Percentiles rank a stretch among this genome's conserved stretches.
Evolutionary conservation across 2,329 filamentous ascomycete species (phyloP).

Genomic region (Aspergillus unguis): DNA sequence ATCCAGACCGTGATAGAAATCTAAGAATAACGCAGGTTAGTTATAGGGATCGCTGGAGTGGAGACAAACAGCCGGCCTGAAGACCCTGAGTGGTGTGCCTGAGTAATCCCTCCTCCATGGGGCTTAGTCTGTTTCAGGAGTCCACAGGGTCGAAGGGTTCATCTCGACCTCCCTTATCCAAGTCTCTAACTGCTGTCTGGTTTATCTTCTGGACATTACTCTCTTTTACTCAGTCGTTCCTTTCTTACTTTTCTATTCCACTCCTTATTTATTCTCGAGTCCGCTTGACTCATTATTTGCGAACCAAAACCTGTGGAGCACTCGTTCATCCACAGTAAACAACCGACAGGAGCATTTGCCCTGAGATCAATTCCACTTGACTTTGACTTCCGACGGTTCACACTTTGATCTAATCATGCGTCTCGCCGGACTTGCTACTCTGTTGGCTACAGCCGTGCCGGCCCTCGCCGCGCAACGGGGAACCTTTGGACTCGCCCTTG

Average conservation of each 20-base stretch:
- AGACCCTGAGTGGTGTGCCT: constrained; percentile 5
- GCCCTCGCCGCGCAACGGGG: constrained; percentile 50
- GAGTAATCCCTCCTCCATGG: constrained; percentile 4
- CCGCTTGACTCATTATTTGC: neutral
- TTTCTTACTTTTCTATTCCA: neutral
- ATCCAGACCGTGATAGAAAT: constrained; percentile 10
- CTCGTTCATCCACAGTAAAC: neutral
- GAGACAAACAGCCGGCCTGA: neutral
- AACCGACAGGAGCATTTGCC: neutral
- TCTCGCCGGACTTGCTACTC: constrained; percentile 39
- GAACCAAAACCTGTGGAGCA: neutral
- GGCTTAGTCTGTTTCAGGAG: constrained; percentile 10
- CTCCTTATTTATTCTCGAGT: neutral
- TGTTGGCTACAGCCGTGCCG: constrained; percentile 45
- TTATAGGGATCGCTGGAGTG: constrained; percentile 15
- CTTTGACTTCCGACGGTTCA: neutral
- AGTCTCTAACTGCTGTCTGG: neutral
- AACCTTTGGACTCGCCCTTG: constrained; percentile 63
- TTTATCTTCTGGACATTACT: neutral
- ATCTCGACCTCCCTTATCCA: neutral
- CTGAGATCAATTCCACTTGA: neutral
- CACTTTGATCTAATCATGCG: constrained; percentile 40
- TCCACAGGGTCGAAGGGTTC: neutral
- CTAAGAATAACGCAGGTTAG: constrained; percentile 12
- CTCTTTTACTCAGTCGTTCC: constrained; percentile 1